Evolutionary conservation across 106 monocot genomes (phyloP).

Genomic region (Triglochin maritima): DNA sequence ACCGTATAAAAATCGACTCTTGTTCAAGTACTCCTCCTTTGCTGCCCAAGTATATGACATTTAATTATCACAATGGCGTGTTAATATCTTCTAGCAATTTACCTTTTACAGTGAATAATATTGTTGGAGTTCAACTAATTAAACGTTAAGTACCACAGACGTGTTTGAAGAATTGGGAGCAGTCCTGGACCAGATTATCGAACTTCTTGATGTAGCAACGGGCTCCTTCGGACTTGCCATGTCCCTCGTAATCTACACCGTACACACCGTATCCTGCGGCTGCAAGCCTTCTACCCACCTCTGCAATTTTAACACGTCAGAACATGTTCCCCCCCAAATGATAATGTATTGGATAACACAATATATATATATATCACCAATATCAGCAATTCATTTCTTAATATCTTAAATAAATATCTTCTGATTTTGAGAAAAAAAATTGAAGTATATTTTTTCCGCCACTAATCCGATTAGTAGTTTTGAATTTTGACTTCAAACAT

Average conservation of each 20-base stretch:
- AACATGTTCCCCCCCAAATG: neutral
- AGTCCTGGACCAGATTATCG: constrained; percentile 54
- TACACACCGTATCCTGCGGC: constrained; percentile 60
- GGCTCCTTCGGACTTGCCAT: constrained; percentile 76
- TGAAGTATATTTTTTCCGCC: neutral
- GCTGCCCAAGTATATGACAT: constrained; percentile 13
- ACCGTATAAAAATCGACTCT: constrained; percentile 84
- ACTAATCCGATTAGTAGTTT: neutral
- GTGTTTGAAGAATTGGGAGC: constrained; percentile 69
- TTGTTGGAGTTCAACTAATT: no score
- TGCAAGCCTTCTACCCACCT: constrained; percentile 56
- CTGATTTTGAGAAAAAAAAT: neutral
- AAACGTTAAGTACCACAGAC: constrained; percentile 37
- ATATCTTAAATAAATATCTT: no score
- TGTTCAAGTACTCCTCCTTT: constrained; percentile 37
- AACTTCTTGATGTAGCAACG: constrained; percentile 97
- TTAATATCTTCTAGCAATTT: neutral
- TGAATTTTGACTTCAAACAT: neutral
- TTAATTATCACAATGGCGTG: neutral
- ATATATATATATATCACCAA: neutral
- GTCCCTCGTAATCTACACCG: constrained; percentile 93
- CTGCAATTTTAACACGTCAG: constrained; percentile 23
- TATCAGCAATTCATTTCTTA: no score
- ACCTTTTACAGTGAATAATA: no score
- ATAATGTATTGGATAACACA: neutral